Conservation (phyloP, 164 flowering plant genomes). For the Sextonia rubra region DNA sequence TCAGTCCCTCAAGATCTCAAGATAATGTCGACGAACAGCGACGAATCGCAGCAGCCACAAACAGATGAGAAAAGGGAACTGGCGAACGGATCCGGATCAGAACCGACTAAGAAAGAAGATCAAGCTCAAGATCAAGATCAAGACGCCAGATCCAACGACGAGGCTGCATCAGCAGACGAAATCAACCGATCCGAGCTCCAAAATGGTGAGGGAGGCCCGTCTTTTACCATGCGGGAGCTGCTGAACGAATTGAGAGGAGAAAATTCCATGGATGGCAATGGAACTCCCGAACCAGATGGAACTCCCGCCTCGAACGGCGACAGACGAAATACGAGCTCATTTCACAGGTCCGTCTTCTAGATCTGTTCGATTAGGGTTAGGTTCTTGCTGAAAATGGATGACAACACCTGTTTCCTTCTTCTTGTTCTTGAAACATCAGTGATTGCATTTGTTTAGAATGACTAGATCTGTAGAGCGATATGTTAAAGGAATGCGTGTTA, state of each 20-base stretch:
- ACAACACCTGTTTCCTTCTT: no score
- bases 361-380: neutral
- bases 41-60: neutral
- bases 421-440: no score
- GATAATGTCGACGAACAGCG: neutral
- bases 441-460: no score
- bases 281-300: neutral
- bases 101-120: neutral
- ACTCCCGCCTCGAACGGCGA: neutral
- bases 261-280: neutral
- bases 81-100: conserved; percentile 1
- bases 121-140: neutral
- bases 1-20: no score
- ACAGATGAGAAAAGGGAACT: neutral
- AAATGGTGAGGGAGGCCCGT: conserved; percentile 2
- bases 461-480: no score
- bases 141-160: conserved; percentile 3
- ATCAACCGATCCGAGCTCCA: conserved; percentile 1
- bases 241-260: conserved; percentile 2
- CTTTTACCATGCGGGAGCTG: conserved; percentile 7
- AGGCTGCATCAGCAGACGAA: neutral
- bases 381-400: no score
- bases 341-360: neutral
- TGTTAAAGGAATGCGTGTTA: no score
- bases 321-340: conserved; percentile 2